Evolutionary conservation across 805 yeast genomes (phyloP), one percentile per base, ranked within the genome.

Genomic region (Cyberlindnera bimundalis): DNA sequence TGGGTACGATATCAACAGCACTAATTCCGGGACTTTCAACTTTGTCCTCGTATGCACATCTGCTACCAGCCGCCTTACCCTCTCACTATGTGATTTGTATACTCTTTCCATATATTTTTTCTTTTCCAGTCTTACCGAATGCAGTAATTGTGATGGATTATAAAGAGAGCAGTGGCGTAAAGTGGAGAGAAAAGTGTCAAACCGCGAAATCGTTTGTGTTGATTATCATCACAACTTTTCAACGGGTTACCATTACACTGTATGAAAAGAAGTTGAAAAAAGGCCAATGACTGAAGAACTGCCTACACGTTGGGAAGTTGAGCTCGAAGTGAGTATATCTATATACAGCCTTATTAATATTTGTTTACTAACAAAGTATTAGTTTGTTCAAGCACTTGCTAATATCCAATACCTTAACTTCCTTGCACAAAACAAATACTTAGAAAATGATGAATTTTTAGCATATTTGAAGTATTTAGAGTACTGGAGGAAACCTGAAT

Each of bases 311-410:
- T 87, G 91, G 87, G 96, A 86, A 55, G 78, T 86, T 17, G 96
- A 86, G 52, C 70, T 86, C n/a, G 97, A 84, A 47, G 79, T 77
- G 35, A 52, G 78, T 56, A 47, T 60, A 2, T 14, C 14, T 9
- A 6, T 6, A 14, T 14, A n/a, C 7, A 11, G 8, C 3, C 12
- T 23, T 8, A 5, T 7, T 28, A 21, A 14, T 6, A 5, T 14
- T 15, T 10, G 32, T 3, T 23, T 8, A 29, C 35, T 33, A 29
- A 39, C 31, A 23, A 10, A 15, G 8, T 3, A 33, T 7, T 42
- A 85, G 76, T 91, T 91, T 64, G 95, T 91, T 3, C 98, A 91
- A 64, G 82, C 96, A 13, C 70, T 91, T 25, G 87, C 96, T 3
- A 93, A 91, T 61, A 79, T 91, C 33, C 96, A 84, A 60, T 91